A percentile compares a stretch with the other conserved stretches of the same genome.
Evolutionary conservation across 345 rosid species (phyloP).

Genomic region (Schrenkiella parvula): DNA sequence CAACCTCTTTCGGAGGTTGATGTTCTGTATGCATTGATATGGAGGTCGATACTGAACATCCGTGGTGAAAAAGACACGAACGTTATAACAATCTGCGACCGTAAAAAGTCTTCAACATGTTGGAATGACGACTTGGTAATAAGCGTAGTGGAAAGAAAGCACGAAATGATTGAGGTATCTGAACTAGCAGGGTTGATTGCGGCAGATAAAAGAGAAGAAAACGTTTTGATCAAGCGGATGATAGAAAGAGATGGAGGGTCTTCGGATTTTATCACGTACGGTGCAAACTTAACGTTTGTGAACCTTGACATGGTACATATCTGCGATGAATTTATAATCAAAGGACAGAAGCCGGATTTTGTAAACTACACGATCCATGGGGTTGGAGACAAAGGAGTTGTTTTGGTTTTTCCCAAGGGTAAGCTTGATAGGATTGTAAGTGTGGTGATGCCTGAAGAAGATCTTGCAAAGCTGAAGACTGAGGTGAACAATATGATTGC

Average conservation of each 20-base stretch:
- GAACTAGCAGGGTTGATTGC: slow-evolving; percentile 45
- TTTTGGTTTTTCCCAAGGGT: slow-evolving; percentile 39
- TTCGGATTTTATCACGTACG: slow-evolving; percentile 47
- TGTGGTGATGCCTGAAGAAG: slow-evolving; percentile 40
- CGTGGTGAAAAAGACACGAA: slow-evolving; percentile 35
- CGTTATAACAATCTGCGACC: slow-evolving; percentile 39
- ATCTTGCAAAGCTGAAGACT: slow-evolving; percentile 32
- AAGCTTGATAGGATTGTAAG: slow-evolving; percentile 36
- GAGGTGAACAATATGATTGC: slow-evolving; percentile 29
- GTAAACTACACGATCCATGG: slow-evolving; percentile 50
- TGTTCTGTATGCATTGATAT: slow-evolving; percentile 48
- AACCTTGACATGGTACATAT: slow-evolving; percentile 46
- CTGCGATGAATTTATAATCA: slow-evolving; percentile 47
- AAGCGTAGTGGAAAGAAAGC: slow-evolving; percentile 31
- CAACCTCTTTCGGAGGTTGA: slow-evolving; percentile 29
- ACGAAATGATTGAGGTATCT: slow-evolving; percentile 19
- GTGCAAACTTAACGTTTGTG: slow-evolving; percentile 66
- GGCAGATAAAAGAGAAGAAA: slow-evolving; percentile 15
- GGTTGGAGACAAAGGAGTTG: slow-evolving; percentile 59
- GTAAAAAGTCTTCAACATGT: neutral
- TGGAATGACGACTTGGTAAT: slow-evolving; percentile 40
- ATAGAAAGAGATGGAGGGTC: slow-evolving; percentile 18
- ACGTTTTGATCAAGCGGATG: slow-evolving; percentile 29
- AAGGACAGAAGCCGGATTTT: slow-evolving; percentile 42
- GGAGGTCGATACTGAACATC: slow-evolving; percentile 45